Percentiles rank a stretch among this genome's conserved stretches.
These are phyloP conservation scores for Domatiomyces catenatus DNA, from an alignment of 2,329 filamentous ascomycete species.

Conservation along the genomic window DNA sequence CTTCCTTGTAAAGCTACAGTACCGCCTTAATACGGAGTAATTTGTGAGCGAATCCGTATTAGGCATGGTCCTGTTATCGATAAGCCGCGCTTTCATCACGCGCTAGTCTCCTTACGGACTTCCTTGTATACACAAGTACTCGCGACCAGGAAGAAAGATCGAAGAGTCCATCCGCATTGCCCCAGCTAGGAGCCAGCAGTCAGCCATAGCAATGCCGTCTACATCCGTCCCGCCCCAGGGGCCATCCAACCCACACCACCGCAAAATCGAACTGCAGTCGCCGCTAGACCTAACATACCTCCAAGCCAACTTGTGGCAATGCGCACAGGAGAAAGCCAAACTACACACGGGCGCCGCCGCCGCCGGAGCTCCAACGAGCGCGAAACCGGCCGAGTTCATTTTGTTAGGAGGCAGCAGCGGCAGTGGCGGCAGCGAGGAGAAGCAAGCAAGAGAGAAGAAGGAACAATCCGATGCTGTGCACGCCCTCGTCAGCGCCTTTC, in stretches of 20 bases:
- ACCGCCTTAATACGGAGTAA: no score
- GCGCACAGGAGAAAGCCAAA: constrained; percentile 34
- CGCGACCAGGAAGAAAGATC: no score
- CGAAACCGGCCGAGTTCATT: constrained; percentile 22
- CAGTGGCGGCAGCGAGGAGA: not conserved
- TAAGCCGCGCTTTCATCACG: no score
- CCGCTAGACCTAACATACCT: constrained; percentile 35
- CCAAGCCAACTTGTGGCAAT: constrained; percentile 29
- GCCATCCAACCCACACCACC: constrained; percentile 26
- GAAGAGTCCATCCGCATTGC: no score
- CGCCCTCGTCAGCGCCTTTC: constrained; percentile 24
- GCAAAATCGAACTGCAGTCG: constrained; percentile 37
- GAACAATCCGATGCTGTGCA: constrained; percentile 13
- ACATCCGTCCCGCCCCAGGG: not conserved
- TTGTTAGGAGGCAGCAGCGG: constrained; percentile 24
- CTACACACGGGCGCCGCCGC: constrained; percentile 31
- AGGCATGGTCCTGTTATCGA: no score
- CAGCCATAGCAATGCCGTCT: not conserved
- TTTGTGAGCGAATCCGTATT: no score
- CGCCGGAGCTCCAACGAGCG: not conserved
- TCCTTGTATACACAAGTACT: no score
- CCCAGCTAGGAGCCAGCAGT: no score
- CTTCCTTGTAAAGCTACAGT: no score
- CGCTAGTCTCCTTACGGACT: no score
- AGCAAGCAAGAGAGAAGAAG: constrained; percentile 1